Base-by-base conservation (phyloP, 169 alveolate species). In the Babesia ovis region DNA sequence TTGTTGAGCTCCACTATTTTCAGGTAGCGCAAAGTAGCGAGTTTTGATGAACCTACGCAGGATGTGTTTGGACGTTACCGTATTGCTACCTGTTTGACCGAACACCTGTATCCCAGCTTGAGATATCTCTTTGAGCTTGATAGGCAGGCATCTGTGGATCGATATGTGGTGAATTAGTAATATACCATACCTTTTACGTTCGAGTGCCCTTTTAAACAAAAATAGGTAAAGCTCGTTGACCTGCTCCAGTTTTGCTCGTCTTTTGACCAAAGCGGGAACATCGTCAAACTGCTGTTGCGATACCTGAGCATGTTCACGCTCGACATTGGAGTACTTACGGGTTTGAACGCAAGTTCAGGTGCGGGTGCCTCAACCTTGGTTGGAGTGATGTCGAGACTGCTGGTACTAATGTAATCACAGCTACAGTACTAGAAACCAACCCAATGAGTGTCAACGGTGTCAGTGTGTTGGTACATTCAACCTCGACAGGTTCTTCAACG, bases 161-260 rank as follows among this genome's bases (percentile, higher is more conserved):
- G 14, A 20, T 20, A 9, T 16, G 66, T 16, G 42, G 4, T 5
- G 9, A 60, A 9, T 14, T 16, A 16, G n/a, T 32, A 20, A 20
- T 25, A 18, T 29, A n/a, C 1, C 70, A 29, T 39, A 83, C 92
- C 74, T 86, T 16, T 84, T 87, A 37, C 70, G 62, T 57, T 87
- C 84, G 9, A 87, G 48, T 35, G 93, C 93, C 76, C 54, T 60
- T 25, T 83, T 77, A 45, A 77, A 84, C 31, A 87, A 64, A 34
- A 70, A 48, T 41, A 53, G 61, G 37, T 76, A 84, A 31, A 87
- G 75, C 54, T 80, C 64, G 46, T 87, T 87, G 31, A 87, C 57
- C 56, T 87, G 91, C 37, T 83, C 90, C 51, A 87, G 39, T 50
- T 81, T 87, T 22, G 91, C 93, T 23, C 93, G 29, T 62, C 93